Evolutionary conservation across 176 grass and related monocot species (phyloP).

Genomic region (Secale cereale): DNA sequence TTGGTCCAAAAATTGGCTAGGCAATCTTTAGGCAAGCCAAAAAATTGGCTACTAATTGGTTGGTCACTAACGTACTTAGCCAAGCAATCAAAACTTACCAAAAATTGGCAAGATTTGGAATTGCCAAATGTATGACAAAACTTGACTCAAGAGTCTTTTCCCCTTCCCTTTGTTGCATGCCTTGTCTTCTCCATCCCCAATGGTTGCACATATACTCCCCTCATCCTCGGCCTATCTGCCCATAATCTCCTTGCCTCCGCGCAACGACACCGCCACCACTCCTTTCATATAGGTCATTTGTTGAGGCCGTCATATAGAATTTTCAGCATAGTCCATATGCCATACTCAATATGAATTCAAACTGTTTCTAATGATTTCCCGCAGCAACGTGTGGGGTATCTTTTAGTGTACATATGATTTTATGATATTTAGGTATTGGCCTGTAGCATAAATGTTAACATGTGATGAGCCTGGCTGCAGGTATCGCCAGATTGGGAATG

Average conservation of each 20-base stretch:
- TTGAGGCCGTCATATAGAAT: background rate
- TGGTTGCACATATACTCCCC: background rate
- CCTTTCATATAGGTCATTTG: background rate
- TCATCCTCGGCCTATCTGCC: background rate
- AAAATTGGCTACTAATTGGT: background rate
- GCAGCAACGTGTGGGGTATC: background rate
- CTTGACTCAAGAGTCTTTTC: background rate
- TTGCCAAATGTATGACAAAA: background rate
- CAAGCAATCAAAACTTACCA: background rate
- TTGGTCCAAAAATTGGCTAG: background rate
- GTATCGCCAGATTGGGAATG: constrained; percentile 92
- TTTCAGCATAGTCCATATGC: background rate
- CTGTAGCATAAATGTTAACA: constrained; percentile 16
- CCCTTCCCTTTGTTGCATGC: no score
- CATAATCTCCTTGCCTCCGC: background rate
- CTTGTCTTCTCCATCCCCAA: background rate
- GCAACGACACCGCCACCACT: background rate
- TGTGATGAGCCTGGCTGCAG: constrained; percentile 42
- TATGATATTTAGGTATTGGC: background rate
- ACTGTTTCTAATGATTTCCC: background rate
- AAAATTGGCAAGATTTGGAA: background rate
- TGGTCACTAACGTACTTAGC: background rate
- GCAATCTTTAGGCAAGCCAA: background rate
- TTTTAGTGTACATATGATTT: background rate
- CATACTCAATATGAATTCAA: background rate